These are phyloP conservation scores for Mycena metata DNA, from an alignment of 768 basidiomycete species.

Conservation along the genomic window DNA sequence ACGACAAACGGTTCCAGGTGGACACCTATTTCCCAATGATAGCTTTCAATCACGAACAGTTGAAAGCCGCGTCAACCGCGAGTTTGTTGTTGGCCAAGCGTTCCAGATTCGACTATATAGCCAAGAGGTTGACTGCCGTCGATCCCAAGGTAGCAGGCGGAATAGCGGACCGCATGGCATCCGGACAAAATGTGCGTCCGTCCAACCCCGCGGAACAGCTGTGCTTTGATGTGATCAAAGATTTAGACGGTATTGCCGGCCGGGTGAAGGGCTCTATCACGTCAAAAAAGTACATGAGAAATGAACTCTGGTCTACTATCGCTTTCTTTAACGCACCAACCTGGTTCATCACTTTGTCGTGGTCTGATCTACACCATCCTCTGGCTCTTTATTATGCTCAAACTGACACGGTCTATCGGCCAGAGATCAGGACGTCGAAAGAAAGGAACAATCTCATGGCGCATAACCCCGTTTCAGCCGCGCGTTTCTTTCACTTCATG, in stretches of 20 bases:
- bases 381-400: not conserved
- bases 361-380: not conserved
- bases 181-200: too few relatives aligned
- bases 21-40: too few relatives aligned
- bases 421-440: slow-evolving; percentile 9
- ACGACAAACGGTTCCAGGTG: too few relatives aligned
- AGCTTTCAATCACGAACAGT: too few relatives aligned
- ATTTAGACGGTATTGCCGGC: not conserved
- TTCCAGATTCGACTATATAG: too few relatives aligned
- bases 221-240: too few relatives aligned
- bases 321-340: not conserved
- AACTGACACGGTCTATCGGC: slow-evolving; percentile 33
- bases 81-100: too few relatives aligned
- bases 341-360: not conserved
- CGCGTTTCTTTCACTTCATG: not conserved
- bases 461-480: not conserved
- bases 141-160: too few relatives aligned
- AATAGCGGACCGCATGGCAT: too few relatives aligned
- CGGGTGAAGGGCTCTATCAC: not conserved
- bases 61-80: too few relatives aligned
- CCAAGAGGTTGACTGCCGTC: too few relatives aligned
- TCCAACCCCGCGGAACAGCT: too few relatives aligned
- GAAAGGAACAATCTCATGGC: not conserved
- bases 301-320: not conserved
- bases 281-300: not conserved